Base-by-base conservation (phyloP, 2,329 filamentous ascomycete species). In the Fusarium caatingaense region DNA sequence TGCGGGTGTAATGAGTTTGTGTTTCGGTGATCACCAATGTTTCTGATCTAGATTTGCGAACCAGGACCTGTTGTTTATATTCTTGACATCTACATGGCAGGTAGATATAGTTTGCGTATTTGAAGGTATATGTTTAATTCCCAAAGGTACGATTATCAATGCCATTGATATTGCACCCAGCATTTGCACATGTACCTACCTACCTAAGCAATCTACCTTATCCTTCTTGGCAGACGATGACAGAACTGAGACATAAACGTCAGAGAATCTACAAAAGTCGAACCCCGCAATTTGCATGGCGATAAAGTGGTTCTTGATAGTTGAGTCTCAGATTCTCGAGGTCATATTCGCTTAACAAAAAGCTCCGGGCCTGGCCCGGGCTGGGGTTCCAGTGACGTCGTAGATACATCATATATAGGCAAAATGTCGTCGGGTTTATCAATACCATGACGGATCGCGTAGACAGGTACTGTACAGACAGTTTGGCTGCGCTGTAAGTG, bases 381-480 rank as follows among this genome's bases (percentile, higher is more conserved):
- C 28, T 32, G 42, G 34, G 56, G 51, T 23, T 41, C 11, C n/a
- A 11, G 63, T 68, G 65, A 68, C 65, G 65, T 68, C 60, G 51
- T 34, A 7, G 30, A 41, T 56, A 56, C 65, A 68, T 68, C 64
- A 68, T 68, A 25, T 37, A 25, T 5, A 25, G 30, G 42, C 12
- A 18, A 55, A 64, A 54, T 64, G 44, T 21, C 37, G 57, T 67
- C 42, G 25, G 49, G 25, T 32, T 50, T 67, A 34, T 16, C 47
- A 27, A 18, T 51, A 40, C 48, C 32, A 51, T 51, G 48, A 27
- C 48, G 9, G 32, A 18, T 34, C 32, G 18, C 28, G 5, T 28
- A 28, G 28, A 28, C 28, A n/a, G n/a, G n/a, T 13, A 11, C 7
- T 3, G 25, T 27, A 3, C 25, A 25, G 25, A 25, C 27, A 27